Evolutionary conservation across 148 eudicot genomes (phyloP).

Genomic region (Diospyros kaki): DNA sequence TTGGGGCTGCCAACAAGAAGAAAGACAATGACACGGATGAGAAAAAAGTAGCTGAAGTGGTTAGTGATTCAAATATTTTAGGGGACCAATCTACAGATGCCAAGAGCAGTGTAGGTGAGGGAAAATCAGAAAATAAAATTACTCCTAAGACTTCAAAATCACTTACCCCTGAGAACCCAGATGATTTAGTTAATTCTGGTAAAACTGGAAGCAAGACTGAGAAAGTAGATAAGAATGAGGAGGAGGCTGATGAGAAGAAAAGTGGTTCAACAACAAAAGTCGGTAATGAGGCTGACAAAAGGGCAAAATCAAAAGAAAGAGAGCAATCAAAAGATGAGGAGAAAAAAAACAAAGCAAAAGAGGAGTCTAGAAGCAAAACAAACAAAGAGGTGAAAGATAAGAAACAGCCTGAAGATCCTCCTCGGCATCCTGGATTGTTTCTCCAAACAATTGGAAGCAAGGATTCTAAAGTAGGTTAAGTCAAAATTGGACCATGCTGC

Average conservation of each 20-base stretch:
- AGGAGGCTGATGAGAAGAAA: constrained; percentile 27
- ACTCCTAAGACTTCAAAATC: constrained; percentile 18
- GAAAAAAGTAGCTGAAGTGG: constrained; percentile 22
- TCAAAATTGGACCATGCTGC: neutral
- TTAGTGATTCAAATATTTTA: constrained; percentile 23
- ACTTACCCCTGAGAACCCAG: constrained; percentile 27
- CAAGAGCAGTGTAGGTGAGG: constrained; percentile 20
- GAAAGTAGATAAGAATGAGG: constrained; percentile 33
- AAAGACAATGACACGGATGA: constrained; percentile 24
- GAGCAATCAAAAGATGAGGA: constrained; percentile 47
- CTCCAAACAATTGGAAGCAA: constrained; percentile 62
- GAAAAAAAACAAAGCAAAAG: constrained; percentile 53
- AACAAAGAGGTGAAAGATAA: constrained; percentile 56
- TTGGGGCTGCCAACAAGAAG: constrained; percentile 28
- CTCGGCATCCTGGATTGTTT: constrained; percentile 78
- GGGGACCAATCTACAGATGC: constrained; percentile 19
- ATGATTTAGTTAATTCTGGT: constrained; percentile 22
- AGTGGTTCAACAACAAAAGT: constrained; percentile 26
- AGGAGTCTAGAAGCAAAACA: constrained; percentile 45
- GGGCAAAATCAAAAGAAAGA: constrained; percentile 46
- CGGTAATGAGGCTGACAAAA: constrained; percentile 21
- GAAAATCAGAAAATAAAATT: constrained; percentile 22
- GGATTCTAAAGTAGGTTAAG: constrained; percentile 52
- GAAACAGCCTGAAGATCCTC: constrained; percentile 69
- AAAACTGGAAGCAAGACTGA: constrained; percentile 32